Conservation (phyloP, 441 rosid species). For the Geranium incanum region DNA sequence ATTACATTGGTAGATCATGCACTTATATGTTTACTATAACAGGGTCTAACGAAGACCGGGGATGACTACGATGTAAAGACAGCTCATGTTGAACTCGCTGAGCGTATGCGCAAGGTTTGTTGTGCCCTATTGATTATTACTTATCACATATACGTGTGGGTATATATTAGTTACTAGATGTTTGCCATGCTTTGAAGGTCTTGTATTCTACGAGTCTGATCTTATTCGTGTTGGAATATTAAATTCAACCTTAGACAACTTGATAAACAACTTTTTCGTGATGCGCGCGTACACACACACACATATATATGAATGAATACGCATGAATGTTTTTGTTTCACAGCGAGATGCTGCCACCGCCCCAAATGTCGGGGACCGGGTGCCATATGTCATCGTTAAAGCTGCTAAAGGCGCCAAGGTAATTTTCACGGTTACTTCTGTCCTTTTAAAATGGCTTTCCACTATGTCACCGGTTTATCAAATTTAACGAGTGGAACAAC, state of each 20-base stretch:
- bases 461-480: conserved; percentile 6
- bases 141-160: not conserved
- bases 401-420: conserved; percentile 99
- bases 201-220: not conserved
- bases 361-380: conserved; percentile 98
- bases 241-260: not conserved
- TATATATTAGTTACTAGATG: not conserved
- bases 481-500: conserved; percentile 18
- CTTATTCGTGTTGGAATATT: not conserved
- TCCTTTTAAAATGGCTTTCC: not conserved
- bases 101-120: conserved; percentile 95
- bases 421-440: conserved; percentile 14
- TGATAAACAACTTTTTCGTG: not conserved
- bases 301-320: not conserved
- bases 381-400: conserved; percentile 85
- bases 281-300: not conserved
- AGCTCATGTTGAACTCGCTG: conserved; percentile 97
- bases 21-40: conserved; percentile 20
- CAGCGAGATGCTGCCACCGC: conserved; percentile 99
- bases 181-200: not conserved
- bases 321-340: conserved; percentile 16
- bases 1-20: conserved; percentile 9
- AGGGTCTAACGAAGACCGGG: conserved; percentile 94
- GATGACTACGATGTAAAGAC: conserved; percentile 93
- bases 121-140: conserved; percentile 13